Percentiles rank a stretch among this genome's conserved stretches.
These are phyloP conservation scores for Kazachstania sp. DNA, from an alignment of 1,139 yeast species.

Conservation along the genomic window DNA sequence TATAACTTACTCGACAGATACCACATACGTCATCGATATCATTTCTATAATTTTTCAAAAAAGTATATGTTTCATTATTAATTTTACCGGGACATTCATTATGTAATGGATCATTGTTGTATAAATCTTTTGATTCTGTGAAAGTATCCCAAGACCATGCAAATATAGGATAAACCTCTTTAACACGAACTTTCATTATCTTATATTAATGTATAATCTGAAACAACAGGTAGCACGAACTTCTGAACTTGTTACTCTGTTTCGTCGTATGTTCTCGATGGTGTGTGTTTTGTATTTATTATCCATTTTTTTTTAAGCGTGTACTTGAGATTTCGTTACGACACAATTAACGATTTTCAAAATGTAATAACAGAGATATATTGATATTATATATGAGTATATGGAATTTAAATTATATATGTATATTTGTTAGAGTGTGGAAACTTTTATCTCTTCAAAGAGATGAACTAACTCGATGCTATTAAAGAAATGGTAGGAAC, in stretches of 20 bases:
- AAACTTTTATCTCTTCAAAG: not conserved
- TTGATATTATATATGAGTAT: no score
- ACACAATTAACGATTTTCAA: no score
- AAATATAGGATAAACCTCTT: slow-evolving; percentile 25
- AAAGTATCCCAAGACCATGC: slow-evolving; percentile 69
- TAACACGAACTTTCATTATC: slow-evolving; percentile 22
- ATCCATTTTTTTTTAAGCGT: not conserved
- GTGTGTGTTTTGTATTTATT: no score
- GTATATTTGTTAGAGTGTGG: no score
- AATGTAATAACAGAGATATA: no score
- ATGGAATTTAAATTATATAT: no score
- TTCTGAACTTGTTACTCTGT: no score
- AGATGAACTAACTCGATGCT: not conserved
- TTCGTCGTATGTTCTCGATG: no score
- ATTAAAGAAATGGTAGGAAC: not conserved
- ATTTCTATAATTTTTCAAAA: slow-evolving; percentile 13
- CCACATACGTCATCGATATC: slow-evolving; percentile 77
- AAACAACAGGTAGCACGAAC: no score
- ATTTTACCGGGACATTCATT: slow-evolving; percentile 1
- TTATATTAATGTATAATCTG: no score
- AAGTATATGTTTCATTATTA: not conserved
- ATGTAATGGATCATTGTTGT: not conserved
- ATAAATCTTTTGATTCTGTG: slow-evolving; percentile 1
- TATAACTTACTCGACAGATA: slow-evolving; percentile 87
- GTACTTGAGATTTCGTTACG: no score